Evolutionary conservation across 176 grass and related monocot genomes (phyloP), one percentile per base, ranked within the genome.

Genomic region (Metroxylon sagu): DNA sequence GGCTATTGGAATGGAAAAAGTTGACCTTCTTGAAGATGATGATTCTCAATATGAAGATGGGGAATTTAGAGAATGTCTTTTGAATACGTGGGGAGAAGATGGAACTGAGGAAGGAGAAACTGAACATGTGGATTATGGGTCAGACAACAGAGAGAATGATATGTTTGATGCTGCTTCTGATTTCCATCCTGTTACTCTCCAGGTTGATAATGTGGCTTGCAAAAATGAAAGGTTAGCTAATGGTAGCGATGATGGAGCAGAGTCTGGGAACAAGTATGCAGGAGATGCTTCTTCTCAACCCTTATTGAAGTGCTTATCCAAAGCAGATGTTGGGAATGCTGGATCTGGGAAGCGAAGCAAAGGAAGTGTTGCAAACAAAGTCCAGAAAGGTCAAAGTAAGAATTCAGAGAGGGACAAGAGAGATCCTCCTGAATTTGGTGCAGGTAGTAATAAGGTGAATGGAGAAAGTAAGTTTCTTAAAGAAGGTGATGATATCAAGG

Each of bases 31-130:
- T 43, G 87, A 83, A 68, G 88, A 93, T 52, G 88, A 98, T 50
- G 93, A 98, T 69, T 91, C 84, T 80, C 93, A 97, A 69, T 98
- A 92, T 62, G 93, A 98, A 59, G 93, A 98, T 68, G 93, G 93
- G 14, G 93, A 98, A 61, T 67, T 98, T 52, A 92, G 87, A 74
- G 93, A 92, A 73, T 85, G 75, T 60, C 57, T 61, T 64, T 66
- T 70, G 17, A 50, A 58, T 23, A 76, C 62, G 67, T 92, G 93
- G 93, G 73, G 39, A 19, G 74, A 60, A 74, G 78, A 85, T 43
- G 60, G 64, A 17, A 80, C 68, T 73, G 70, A 81, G 55, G 82
- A 80, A 71, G 54, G 56, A 54, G 77, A 88, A 30, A 6, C 53
- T 65, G 79, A 71, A 71, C 66, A 16, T 61, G 48, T 56, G 5